A percentile compares a stretch with the other conserved stretches of the same genome.
Conservation (phyloP, 164 flowering plant species). For the Berberis thunbergii region DNA sequence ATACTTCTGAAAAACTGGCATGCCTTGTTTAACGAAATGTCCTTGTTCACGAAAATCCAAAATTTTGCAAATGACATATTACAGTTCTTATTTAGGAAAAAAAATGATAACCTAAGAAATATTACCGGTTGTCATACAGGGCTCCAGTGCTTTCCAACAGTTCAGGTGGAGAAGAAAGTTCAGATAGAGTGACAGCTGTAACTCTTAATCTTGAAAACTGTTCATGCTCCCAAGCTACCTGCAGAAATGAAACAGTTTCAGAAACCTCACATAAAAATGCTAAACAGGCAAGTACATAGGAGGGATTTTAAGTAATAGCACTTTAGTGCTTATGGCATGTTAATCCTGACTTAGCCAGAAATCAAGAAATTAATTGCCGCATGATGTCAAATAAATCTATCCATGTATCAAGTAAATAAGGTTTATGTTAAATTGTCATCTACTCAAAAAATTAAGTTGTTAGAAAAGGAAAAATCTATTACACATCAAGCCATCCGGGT, state of each 20-base stretch:
- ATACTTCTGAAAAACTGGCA: conserved; percentile 52
- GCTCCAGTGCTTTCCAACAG: conserved; percentile 74
- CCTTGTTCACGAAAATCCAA: conserved; percentile 4
- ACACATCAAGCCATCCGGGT: too few species aligned
- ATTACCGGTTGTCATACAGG: conserved; percentile 66
- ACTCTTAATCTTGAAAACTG: conserved; percentile 90
- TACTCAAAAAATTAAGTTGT: too few species aligned
- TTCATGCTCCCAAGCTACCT: conserved; percentile 99
- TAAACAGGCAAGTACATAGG: too few species aligned
- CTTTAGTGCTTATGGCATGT: too few species aligned
- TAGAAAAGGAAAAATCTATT: too few species aligned
- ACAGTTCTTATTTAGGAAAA: neutral
- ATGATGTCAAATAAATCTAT: too few species aligned
- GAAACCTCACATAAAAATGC: neutral
- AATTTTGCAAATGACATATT: conserved; percentile 2
- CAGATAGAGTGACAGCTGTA: conserved; percentile 90
- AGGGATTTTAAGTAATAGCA: too few species aligned
- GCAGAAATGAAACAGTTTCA: conserved; percentile 26
- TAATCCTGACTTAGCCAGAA: too few species aligned
- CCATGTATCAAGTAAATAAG: too few species aligned
- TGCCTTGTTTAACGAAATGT: conserved; percentile 47
- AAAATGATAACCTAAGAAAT: conserved; percentile 1
- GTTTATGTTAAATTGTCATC: too few species aligned
- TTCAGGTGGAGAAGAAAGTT: conserved; percentile 70
- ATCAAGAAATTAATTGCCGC: too few species aligned